Evolutionary conservation across 768 basidiomycete species (phyloP).

Genomic region (Rhodotorula toruloides): DNA sequence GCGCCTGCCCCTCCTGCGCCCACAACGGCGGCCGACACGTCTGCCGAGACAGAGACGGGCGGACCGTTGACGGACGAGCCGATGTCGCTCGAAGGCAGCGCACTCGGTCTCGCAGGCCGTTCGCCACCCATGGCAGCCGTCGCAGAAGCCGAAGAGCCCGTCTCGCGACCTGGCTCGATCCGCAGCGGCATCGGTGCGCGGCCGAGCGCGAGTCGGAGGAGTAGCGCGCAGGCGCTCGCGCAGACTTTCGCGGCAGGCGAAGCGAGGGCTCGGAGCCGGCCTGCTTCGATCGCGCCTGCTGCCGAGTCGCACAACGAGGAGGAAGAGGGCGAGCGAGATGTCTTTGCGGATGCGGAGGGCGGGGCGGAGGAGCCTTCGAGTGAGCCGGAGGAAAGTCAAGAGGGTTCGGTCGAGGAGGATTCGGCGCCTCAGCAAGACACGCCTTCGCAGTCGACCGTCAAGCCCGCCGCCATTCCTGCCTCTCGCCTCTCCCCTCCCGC

Average conservation of each 20-base stretch:
- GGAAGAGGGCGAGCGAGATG: neutral
- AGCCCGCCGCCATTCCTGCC: slow-evolving; percentile 1
- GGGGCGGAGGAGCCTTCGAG: neutral
- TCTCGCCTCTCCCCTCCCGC: slow-evolving; percentile 13
- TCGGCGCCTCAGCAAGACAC: neutral
- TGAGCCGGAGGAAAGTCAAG: neutral
- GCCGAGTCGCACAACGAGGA: neutral
- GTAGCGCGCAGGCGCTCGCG: neutral
- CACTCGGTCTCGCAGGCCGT: slow-evolving; percentile 11
- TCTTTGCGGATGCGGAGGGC: neutral
- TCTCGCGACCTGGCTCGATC: slow-evolving; percentile 20
- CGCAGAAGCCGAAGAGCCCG: slow-evolving; percentile 27
- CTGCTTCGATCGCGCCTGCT: slow-evolving; percentile 7
- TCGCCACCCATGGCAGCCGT: slow-evolving; percentile 16
- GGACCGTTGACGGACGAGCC: neutral
- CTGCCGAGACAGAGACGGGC: neutral
- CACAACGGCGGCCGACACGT: neutral
- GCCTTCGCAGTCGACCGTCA: neutral
- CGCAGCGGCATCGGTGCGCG: slow-evolving; percentile 16
- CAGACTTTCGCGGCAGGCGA: neutral
- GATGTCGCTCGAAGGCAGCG: neutral
- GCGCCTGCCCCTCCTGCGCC: neutral
- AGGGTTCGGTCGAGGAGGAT: neutral
- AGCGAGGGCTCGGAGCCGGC: slow-evolving; percentile 1
- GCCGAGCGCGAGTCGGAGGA: neutral